Evolutionary conservation across 352 stramenopile genomes (phyloP), one percentile per base, ranked within the genome.

Genomic region (Globisporangium camurandrum): DNA sequence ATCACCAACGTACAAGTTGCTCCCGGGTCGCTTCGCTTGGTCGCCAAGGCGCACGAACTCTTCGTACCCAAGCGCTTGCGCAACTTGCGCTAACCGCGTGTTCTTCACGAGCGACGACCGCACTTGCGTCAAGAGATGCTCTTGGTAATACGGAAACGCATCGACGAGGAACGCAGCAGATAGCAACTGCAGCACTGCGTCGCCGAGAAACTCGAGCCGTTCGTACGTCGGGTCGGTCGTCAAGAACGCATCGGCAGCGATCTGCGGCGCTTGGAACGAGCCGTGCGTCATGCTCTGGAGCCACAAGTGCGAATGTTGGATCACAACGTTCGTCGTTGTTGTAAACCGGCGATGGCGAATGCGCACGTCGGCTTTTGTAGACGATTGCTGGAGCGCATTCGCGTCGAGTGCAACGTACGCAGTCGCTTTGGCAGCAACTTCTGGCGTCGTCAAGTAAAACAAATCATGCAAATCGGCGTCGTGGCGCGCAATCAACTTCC

Each of bases 101-200:
- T 92, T 94, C 64, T 89, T 94, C n/a, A 92, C 79, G 6, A 92
- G 61, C 22, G 79, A 87, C 34, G 83, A 91, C 14, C 81, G 72
- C 22, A 81, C 78, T 54, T 88, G 78, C 0, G 76, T 91, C 7
- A 94, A 62, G 19, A 94, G 55, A 33, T 89, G 67, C 38, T 91
- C 80, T 33, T 94, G 78, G 36, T 92, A 82, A 53, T 90, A 74
- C 24, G 83, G 83, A 9, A 94, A 85, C 19, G 72, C 69, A 43
- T 91, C 75, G 14, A 91, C 72, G 10, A 94, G 73, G 37, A 88
- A 90, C 28, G 72, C 73, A 0, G 79, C 90, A 22, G 79, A 86
- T 17, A 95, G 59, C 17, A 93, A 45, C 51, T 95, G 77, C 12
- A 95, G 58, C 50, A 95, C 78, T 7, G 84, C 69, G 22, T 95